Conservation (phyloP, 192 early-diverging fungal species). For the Coemansia nantahalensis region DNA sequence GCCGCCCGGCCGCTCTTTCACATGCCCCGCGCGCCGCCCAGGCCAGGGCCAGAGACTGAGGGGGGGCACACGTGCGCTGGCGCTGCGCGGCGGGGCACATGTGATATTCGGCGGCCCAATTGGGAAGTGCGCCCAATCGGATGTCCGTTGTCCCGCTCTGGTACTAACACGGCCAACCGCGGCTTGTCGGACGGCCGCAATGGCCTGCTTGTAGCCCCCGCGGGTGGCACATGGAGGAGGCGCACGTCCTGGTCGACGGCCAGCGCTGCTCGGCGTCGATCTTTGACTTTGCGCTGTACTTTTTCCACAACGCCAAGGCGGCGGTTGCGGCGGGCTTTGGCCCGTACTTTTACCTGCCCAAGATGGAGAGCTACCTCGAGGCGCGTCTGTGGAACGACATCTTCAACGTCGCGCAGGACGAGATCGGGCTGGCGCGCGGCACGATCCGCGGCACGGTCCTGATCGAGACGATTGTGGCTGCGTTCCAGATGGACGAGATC, state of each 20-base stretch:
- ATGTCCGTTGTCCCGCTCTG: not conserved
- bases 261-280: constrained; percentile 91
- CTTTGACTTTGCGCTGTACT: constrained; percentile 98
- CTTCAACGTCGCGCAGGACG: constrained; percentile 94
- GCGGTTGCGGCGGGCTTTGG: constrained; percentile 81
- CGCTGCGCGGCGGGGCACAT: too few species aligned
- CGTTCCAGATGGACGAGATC: constrained; percentile 99
- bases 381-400: constrained; percentile 98
- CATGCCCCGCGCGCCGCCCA: too few species aligned
- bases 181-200: too few species aligned
- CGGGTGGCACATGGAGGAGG: constrained; percentile 99
- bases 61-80: too few species aligned
- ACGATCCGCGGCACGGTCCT: constrained; percentile 96
- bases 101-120: too few species aligned
- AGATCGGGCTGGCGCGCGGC: constrained; percentile 83
- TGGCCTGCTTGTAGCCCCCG: constrained; percentile 78
- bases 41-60: too few species aligned
- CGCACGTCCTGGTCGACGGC: constrained; percentile 90
- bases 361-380: constrained; percentile 98
- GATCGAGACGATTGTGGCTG: constrained; percentile 96
- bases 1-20: too few species aligned
- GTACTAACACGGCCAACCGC: too few species aligned
- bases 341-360: constrained; percentile 98
- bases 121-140: too few species aligned
- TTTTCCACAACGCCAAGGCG: constrained; percentile 96